Conservation (phyloP, 441 rosid genomes). For the Raphanus hybrid region DNA sequence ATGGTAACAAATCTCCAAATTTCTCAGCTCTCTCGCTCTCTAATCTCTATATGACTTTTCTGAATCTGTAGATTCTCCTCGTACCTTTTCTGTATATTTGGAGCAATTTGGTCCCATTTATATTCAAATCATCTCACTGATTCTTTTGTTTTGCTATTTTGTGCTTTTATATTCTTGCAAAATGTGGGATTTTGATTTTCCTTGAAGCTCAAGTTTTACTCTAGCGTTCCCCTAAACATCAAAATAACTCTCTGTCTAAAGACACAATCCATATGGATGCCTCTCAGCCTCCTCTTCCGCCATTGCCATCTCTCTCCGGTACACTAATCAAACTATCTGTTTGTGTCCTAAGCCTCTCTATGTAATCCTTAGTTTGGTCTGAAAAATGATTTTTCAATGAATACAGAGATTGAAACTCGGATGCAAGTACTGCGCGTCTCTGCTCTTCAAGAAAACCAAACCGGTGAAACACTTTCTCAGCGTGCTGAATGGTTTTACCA, state of each 20-base stretch:
- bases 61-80: neutral
- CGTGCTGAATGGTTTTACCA: conserved; percentile 63
- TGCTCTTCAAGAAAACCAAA: conserved; percentile 28
- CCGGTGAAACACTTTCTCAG: conserved; percentile 54
- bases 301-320: conserved; percentile 36
- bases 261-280: conserved; percentile 28
- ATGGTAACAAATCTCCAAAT: neutral
- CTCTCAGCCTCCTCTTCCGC: conserved; percentile 25
- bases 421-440: conserved; percentile 35
- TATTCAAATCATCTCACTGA: neutral
- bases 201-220: conserved; percentile 7
- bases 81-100: neutral
- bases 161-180: neutral
- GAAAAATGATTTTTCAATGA: neutral
- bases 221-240: neutral
- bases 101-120: neutral
- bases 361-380: conserved; percentile 3
- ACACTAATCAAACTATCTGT: neutral
- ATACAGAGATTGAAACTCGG: conserved; percentile 35
- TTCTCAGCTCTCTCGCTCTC: neutral
- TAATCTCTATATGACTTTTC: neutral
- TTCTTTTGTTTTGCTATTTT: conserved; percentile 1
- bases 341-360: neutral
- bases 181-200: neutral
- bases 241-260: neutral